Base-by-base conservation (phyloP, 1,284 basidiomycete genomes). In the Marasmius fiardii region DNA sequence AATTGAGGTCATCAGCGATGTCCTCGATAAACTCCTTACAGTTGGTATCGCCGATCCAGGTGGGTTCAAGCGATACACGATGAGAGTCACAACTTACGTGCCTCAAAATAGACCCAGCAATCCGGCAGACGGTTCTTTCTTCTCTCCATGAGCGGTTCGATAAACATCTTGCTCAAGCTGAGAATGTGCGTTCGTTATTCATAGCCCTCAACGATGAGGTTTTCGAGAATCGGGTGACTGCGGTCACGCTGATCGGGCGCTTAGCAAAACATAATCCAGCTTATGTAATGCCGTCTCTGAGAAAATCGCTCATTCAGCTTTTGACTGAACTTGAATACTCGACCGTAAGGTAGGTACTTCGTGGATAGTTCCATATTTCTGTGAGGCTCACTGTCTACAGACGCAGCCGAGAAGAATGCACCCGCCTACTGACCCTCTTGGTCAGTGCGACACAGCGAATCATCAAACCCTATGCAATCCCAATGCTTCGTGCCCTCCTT, bases 171-270 rank as follows among this genome's bases (percentile, higher is more conserved):
- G 93, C 97, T 1, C 97, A 99, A 71, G 95, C 96, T 0, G 97
- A 99, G 71, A 97, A 98, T 66, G 95, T 99, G 10, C 87, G 95
- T 10, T 96, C 93, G 11, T 77, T 99, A 16, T 99, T 99, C 73
- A 95, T 99, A 61, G 98, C 96, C 0, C 81, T 99, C 56, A 99
- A 99, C 67, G 97, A 99, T 65, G 97, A 99, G 67, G 90, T 92
- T 6, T 98, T 97, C 71, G 88, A 90, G 52, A 98, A 98, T 66
- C 86, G 97, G 18, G 86, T 95, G 48, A 87, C 91, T 11, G 96
- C 96, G 3, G 94, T 99, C 48, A 77, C 78, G 24, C 83, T 99
- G 61, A 98, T 99, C 62, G 97, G 97, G 2, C 88, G 97, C 26
- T 82, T 99, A 24, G 93, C 96, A 2, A 86, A 89, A 65, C 92